Evolutionary conservation across 495 filamentous ascomycete species (phyloP).

Genomic region (Penicillium mononematosum): DNA sequence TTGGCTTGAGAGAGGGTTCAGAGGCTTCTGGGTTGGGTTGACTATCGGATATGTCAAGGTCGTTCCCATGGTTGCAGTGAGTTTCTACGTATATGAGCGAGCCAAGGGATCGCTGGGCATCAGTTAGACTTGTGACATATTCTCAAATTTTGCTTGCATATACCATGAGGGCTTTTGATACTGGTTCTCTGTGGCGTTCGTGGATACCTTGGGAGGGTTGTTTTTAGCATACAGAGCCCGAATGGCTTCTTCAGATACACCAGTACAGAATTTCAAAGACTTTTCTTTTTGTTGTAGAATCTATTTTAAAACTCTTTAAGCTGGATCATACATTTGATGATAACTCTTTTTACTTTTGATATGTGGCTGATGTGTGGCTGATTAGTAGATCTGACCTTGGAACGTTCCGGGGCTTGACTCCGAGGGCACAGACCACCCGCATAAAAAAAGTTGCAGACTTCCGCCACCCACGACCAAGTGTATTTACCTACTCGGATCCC

Average conservation of each 20-base stretch:
- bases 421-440: slow-evolving; percentile 29
- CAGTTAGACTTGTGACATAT: slow-evolving; percentile 51
- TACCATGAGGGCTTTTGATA: slow-evolving; percentile 10
- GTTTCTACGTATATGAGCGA: slow-evolving; percentile 78
- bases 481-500: not conserved
- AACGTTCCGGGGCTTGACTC: not conserved
- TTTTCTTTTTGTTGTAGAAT: not conserved
- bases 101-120: slow-evolving; percentile 65
- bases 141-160: slow-evolving; percentile 5
- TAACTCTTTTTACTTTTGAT: not conserved
- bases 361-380: not conserved
- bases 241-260: slow-evolving; percentile 15
- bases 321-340: not conserved
- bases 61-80: slow-evolving; percentile 82
- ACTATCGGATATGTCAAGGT: slow-evolving; percentile 95
- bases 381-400: not conserved
- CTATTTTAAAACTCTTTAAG: not conserved
- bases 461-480: not conserved
- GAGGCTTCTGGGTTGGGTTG: slow-evolving; percentile 89
- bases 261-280: slow-evolving; percentile 12
- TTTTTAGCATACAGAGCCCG: slow-evolving; percentile 19
- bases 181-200: slow-evolving; percentile 18
- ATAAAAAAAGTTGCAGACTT: slow-evolving; percentile 28
- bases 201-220: slow-evolving; percentile 16
- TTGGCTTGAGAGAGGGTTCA: slow-evolving; percentile 68